Conservation (phyloP, 1,284 basidiomycete species). For the Heterobasidion annosum region DNA sequence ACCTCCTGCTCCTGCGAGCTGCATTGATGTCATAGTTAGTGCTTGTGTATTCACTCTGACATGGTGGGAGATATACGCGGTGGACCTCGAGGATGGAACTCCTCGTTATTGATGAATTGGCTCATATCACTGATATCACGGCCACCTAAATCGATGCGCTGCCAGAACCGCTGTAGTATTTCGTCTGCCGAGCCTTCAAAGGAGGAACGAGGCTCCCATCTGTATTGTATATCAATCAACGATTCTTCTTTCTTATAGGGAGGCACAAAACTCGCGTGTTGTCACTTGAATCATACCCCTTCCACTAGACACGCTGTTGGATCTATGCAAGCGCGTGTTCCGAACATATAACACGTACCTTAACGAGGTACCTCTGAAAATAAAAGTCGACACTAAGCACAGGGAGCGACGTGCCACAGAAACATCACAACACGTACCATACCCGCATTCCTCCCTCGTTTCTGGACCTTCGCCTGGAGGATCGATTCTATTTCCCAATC, state of each 20-base stretch:
- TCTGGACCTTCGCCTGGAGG: slow-evolving; percentile 31
- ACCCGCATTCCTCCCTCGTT: slow-evolving; percentile 28
- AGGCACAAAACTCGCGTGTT: slow-evolving; percentile 48
- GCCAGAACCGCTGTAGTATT: slow-evolving; percentile 53
- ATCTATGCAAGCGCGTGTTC: slow-evolving; percentile 1
- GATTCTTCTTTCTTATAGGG: neutral
- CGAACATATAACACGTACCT: slow-evolving; percentile 30
- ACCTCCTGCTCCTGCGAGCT: neutral
- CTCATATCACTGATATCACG: slow-evolving; percentile 40
- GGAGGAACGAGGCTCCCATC: slow-evolving; percentile 62
- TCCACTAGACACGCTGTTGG: slow-evolving; percentile 42
- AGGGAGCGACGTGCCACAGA: neutral
- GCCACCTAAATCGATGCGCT: slow-evolving; percentile 35
- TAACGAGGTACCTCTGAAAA: slow-evolving; percentile 49
- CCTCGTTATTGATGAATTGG: slow-evolving; percentile 46
- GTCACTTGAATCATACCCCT: slow-evolving; percentile 47
- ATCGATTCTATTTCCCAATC: slow-evolving; percentile 36
- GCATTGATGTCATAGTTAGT: neutral
- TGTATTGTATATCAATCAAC: slow-evolving; percentile 16
- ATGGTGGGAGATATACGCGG: slow-evolving; percentile 31
- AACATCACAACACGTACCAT: slow-evolving; percentile 30
- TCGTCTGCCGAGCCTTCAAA: slow-evolving; percentile 49
- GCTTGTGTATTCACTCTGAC: too few relatives aligned
- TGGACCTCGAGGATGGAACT: slow-evolving; percentile 44
- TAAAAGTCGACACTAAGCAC: too few relatives aligned